Percentiles rank a stretch among this genome's conserved stretches.
Evolutionary conservation across 2,329 filamentous ascomycete genomes (phyloP).

Genomic region (Trichophyton benhamiae): DNA sequence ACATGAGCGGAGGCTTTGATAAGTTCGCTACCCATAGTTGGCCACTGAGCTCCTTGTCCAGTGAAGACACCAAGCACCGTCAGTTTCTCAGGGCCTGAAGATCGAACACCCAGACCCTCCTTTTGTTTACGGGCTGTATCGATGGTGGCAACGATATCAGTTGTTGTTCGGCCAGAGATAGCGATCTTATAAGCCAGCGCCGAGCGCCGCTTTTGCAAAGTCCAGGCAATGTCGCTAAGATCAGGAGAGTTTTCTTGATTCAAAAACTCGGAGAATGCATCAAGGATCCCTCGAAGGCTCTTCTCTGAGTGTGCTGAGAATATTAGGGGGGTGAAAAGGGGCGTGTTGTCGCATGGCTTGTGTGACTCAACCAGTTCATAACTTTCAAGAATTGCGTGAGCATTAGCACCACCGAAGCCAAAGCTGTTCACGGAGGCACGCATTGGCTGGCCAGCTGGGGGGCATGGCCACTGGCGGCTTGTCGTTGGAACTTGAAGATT

Average conservation of each 20-base stretch:
- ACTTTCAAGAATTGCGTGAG: slow-evolving; percentile 18
- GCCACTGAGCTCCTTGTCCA: slow-evolving; percentile 16
- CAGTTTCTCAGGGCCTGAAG: neutral
- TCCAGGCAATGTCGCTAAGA: slow-evolving; percentile 3
- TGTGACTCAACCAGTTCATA: neutral
- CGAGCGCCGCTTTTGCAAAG: slow-evolving; percentile 2
- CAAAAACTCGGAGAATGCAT: neutral
- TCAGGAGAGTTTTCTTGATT: neutral
- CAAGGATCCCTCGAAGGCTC: slow-evolving; percentile 1
- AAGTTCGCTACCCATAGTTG: slow-evolving; percentile 15
- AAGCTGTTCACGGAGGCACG: slow-evolving; percentile 25
- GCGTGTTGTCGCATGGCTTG: neutral
- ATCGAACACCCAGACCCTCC: neutral
- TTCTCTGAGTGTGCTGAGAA: neutral
- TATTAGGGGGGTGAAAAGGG: neutral
- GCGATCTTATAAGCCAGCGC: neutral
- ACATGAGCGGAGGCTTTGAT: neutral
- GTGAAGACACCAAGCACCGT: slow-evolving; percentile 12
- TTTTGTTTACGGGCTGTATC: neutral
- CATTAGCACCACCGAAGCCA: slow-evolving; percentile 23
- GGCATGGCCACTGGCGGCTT: slow-evolving; percentile 15
- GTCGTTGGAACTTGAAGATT: slow-evolving; percentile 19
- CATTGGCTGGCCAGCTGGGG: slow-evolving; percentile 17
- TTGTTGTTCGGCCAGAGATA: neutral
- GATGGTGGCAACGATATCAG: neutral